Conservation (phyloP, 2,329 filamentous ascomycete genomes). For the Furcasterigmium sp. region DNA sequence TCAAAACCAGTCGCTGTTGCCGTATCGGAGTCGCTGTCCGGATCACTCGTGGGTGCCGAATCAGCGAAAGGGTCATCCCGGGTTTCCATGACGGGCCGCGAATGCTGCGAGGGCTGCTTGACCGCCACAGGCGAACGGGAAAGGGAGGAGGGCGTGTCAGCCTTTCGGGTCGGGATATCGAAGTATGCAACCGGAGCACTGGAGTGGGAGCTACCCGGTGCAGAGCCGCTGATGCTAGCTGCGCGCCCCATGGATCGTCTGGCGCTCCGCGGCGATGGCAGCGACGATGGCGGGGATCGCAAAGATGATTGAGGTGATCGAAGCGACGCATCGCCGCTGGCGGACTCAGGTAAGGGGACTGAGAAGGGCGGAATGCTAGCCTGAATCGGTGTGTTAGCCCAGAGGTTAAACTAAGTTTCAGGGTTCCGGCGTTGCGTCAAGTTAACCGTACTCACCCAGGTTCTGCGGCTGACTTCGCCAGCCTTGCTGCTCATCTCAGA, state of each 20-base stretch:
- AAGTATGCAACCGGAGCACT: slow-evolving; percentile 15
- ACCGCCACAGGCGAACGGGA: not conserved
- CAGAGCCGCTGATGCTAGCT: slow-evolving; percentile 10
- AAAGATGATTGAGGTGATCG: slow-evolving; percentile 14
- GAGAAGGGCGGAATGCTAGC: slow-evolving; percentile 13
- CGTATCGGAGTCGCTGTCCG: not conserved
- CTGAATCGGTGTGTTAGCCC: slow-evolving; percentile 5
- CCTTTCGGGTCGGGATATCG: slow-evolving; percentile 14
- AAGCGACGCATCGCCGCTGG: slow-evolving; percentile 9
- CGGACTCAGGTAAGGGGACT: slow-evolving; percentile 13
- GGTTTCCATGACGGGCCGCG: not conserved
- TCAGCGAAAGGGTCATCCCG: not conserved
- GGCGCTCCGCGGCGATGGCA: slow-evolving; percentile 11
- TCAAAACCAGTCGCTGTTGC: slow-evolving; percentile 12
- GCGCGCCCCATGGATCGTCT: slow-evolving; percentile 10
- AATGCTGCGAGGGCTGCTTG: not conserved
- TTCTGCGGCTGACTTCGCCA: slow-evolving; percentile 74
- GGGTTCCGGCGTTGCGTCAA: not conserved
- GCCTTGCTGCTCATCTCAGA: slow-evolving; percentile 83
- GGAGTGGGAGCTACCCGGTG: slow-evolving; percentile 7
- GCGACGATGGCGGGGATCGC: slow-evolving; percentile 17
- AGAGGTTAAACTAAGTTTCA: not conserved
- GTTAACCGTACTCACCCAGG: slow-evolving; percentile 55
- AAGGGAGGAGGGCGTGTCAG: slow-evolving; percentile 5
- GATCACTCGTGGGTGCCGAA: not conserved